Base-by-base conservation (phyloP, 805 yeast genomes). In the Soucietia sequanensis region DNA sequence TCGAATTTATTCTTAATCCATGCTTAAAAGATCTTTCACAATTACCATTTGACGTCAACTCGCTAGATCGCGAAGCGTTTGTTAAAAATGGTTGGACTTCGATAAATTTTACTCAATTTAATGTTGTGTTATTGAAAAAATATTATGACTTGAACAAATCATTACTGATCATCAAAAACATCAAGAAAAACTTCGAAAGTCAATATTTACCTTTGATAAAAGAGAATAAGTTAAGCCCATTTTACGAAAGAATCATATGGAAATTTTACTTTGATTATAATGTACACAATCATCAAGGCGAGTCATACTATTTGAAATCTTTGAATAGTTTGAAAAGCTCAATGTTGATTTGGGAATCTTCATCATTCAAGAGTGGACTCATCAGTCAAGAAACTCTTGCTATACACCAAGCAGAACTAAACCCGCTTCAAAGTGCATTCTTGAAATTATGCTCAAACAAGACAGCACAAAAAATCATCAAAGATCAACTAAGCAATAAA, bases 241-340 rank as follows among this genome's bases (percentile, higher is more conserved):
- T 63, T 33, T 65, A 65, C 46, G 72, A 67, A 42, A 39, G 72
- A 17, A 60, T 65, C 1, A 52, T 65, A 9, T 67, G 73, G 73
- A 62, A 61, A 38, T 67, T 62, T 41, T 52, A 60, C 38, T 62
- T 63, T 36, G 68, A 65, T 27, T 65, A 61, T 38, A 39, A 53
- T 28, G n/a, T n/a, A n/a, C n/a, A n/a, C n/a, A 43, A 21, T 11
- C 8, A 9, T 11, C 35, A 24, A 14, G 45, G 52, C 15, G 62
- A 56, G 42, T 11, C 37, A 8, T 38, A 54, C 38, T 56, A 46
- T 25, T 54, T 67, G 5, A 32, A 37, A 11, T 23, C 31, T 14
- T 39, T 66, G 11, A 35, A 48, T 33, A 41, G 43, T 9, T 23
- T 56, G 23, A 46, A 48, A 30, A 48, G 61, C n/a, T 44, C 59